A percentile compares a stretch with the other conserved stretches of the same genome.
phyloP scores from a whole-genome alignment of 257 asterid species.

The Nicotiana undulata region DNA sequence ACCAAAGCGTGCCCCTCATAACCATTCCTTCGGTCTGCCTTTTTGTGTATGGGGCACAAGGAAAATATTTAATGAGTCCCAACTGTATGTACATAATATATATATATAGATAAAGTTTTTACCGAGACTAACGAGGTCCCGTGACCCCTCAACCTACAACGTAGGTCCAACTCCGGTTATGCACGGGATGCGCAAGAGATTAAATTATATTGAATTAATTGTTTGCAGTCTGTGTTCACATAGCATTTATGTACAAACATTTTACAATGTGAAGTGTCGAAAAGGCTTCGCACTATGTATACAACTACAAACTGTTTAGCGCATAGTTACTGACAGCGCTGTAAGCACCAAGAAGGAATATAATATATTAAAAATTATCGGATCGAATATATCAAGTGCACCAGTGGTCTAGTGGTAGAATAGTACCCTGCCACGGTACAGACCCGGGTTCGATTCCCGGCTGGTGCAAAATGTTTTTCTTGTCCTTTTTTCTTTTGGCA shows the following conservation, averaged over 20 bases:
- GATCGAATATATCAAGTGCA: neutral
- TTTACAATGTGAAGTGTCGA: neutral
- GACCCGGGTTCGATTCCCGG: conserved; percentile 99
- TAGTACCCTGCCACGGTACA: conserved; percentile 98
- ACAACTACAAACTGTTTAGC: neutral
- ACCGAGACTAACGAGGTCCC: no score
- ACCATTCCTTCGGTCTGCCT: no score
- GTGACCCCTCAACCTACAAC: no score
- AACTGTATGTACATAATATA: no score
- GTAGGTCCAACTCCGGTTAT: no score
- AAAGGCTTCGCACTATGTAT: neutral
- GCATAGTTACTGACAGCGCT: neutral
- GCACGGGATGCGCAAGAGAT: neutral
- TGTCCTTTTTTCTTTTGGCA: neutral
- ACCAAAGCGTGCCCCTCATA: no score
- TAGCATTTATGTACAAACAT: neutral
- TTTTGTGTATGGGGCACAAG: no score
- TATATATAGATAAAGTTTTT: no score
- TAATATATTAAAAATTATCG: fast-evolving
- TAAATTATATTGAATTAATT: no score
- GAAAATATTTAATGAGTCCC: no score
- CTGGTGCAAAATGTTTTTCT: conserved; percentile 46
- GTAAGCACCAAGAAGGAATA: no score
- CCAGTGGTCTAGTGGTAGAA: conserved; percentile 93
- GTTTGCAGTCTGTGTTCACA: neutral